phyloP scores from a whole-genome alignment of 163 green algal species.

The Scenedesmus sp. region DNA sequence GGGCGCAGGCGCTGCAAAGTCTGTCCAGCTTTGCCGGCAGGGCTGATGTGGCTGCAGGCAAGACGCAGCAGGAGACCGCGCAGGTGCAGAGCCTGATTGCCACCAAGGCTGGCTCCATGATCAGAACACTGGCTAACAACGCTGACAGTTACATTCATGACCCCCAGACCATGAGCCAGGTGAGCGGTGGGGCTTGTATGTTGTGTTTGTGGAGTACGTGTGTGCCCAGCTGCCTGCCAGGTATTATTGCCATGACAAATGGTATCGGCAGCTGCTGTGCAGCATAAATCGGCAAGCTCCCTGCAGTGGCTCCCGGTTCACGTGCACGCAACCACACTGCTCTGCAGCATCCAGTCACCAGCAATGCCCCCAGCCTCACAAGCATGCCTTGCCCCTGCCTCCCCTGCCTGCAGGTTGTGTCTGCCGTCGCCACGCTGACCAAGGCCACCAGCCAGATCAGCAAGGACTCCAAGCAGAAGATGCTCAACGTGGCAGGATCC shows the following conservation, averaged over 20 bases:
- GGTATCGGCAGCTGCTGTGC: background rate
- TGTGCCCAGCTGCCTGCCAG: too few relatives aligned
- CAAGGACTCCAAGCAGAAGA: slow-evolving; percentile 24
- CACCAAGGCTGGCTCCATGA: slow-evolving; percentile 29
- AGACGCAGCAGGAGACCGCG: background rate
- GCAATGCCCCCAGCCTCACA: background rate
- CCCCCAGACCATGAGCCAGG: slow-evolving; percentile 37
- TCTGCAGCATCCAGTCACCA: too few relatives aligned
- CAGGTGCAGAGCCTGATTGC: slow-evolving; percentile 16
- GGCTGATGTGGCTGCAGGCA: background rate
- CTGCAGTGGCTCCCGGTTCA: too few relatives aligned
- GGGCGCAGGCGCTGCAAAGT: slow-evolving; percentile 19
- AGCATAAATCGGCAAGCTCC: background rate
- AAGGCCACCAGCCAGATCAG: slow-evolving; percentile 28
- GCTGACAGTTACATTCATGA: slow-evolving; percentile 24
- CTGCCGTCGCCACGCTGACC: slow-evolving; percentile 33
- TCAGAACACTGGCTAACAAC: slow-evolving; percentile 1
- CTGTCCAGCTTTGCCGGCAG: slow-evolving; percentile 20
- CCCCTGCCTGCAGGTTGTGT: slow-evolving; percentile 29
- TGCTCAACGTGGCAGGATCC: slow-evolving; percentile 10
- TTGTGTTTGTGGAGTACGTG: background rate
- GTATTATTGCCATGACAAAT: background rate
- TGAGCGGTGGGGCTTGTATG: background rate
- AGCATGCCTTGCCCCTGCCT: background rate
- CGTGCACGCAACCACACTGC: too few relatives aligned